A percentile compares a stretch with the other conserved stretches of the same genome.
Evolutionary conservation across 208 protist genomes (phyloP).

Genomic region (Angomonas deanei): DNA sequence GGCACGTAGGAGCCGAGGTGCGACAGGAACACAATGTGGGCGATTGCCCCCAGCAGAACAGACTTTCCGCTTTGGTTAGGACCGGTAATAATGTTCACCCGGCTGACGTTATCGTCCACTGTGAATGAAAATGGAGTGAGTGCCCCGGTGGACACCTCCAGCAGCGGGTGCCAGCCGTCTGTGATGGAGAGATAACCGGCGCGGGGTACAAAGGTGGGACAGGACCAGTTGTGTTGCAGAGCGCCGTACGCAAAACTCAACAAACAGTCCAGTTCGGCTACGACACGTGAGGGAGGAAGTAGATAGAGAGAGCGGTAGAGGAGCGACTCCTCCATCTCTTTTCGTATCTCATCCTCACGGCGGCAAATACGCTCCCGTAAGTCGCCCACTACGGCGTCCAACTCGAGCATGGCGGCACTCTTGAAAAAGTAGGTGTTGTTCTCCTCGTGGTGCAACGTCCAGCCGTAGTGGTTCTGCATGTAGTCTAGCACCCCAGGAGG

Average conservation of each 20-base stretch:
- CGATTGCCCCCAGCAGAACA: constrained; percentile 89
- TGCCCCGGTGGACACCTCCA: constrained; percentile 27
- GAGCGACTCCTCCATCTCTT: constrained; percentile 51
- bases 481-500: constrained; percentile 3
- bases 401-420: constrained; percentile 38
- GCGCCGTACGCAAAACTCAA: constrained; percentile 61
- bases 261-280: constrained; percentile 78
- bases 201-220: constrained; percentile 4
- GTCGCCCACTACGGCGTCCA: constrained; percentile 74
- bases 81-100: constrained; percentile 74
- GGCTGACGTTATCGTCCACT: constrained; percentile 20
- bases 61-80: constrained; percentile 91
- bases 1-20: constrained; percentile 94
- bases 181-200: constrained; percentile 46
- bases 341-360: constrained; percentile 58
- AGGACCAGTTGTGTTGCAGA: constrained; percentile 55
- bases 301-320: constrained; percentile 57
- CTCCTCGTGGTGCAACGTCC: constrained; percentile 30
- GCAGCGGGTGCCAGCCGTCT: constrained; percentile 67
- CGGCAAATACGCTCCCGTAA: constrained; percentile 48
- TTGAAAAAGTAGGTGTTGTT: constrained; percentile 59
- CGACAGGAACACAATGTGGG: constrained; percentile 87
- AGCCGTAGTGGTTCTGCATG: constrained; percentile 23
- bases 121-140: constrained; percentile 50
- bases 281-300: constrained; percentile 31